Conservation (phyloP, 805 yeast genomes). For the Dipodascus albidus region DNA sequence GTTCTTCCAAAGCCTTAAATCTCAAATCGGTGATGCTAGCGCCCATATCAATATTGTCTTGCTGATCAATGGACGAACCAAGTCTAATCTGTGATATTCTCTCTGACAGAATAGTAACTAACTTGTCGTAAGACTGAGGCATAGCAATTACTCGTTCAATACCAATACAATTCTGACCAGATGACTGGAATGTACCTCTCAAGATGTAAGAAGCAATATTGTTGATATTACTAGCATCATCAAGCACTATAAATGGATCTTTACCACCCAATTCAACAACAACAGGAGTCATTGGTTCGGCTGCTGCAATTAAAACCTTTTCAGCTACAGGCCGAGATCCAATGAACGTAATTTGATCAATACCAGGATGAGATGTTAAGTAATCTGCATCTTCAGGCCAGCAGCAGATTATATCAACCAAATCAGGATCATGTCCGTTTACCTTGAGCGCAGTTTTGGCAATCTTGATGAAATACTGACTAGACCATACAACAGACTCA, state of each 20-base stretch:
- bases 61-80: conserved; percentile 88
- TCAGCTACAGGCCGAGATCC: conserved; percentile 96
- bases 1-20: conserved; percentile 52
- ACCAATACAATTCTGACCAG: conserved; percentile 98
- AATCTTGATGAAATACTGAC: conserved; percentile 62
- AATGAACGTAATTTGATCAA: conserved; percentile 85
- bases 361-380: conserved; percentile 71
- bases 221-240: conserved; percentile 44
- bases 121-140: conserved; percentile 50
- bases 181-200: conserved; percentile 94
- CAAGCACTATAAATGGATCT: conserved; percentile 81
- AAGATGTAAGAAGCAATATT: conserved; percentile 63
- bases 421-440: conserved; percentile 66
- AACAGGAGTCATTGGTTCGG: conserved; percentile 82
- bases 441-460: conserved; percentile 60
- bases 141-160: conserved; percentile 86
- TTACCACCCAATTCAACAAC: conserved; percentile 97
- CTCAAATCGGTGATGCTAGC: conserved; percentile 80
- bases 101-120: conserved; percentile 44
- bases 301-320: conserved; percentile 70
- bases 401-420: conserved; percentile 81
- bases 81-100: conserved; percentile 55
- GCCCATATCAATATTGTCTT: conserved; percentile 89
- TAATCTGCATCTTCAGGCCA: conserved; percentile 84
- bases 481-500: conserved; percentile 93